These are phyloP conservation scores for Canariomyces notabilis DNA, from an alignment of 2,329 filamentous ascomycete species.

Conservation along the genomic window DNA sequence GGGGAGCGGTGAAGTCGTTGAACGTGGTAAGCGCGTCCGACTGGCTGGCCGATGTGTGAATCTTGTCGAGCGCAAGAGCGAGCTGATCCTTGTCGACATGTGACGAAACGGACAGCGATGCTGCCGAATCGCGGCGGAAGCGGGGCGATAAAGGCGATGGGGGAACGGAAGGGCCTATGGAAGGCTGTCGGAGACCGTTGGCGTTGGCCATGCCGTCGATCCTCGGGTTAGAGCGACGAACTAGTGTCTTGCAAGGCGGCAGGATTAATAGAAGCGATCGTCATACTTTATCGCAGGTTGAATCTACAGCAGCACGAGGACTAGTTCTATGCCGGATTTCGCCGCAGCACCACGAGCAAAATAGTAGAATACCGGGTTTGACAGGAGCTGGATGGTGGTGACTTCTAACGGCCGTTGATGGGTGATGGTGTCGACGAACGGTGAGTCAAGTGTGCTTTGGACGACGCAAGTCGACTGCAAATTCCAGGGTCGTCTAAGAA, in stretches of 20 bases:
- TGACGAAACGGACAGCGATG: constrained; percentile 43
- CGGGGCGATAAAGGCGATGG: constrained; percentile 15
- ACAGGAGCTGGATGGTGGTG: too few species aligned
- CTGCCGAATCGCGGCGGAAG: constrained; percentile 35
- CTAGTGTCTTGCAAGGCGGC: constrained; percentile 2
- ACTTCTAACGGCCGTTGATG: too few species aligned
- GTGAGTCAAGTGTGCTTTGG: too few species aligned
- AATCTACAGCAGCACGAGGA: neutral
- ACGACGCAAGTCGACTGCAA: too few species aligned
- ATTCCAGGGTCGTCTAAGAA: too few species aligned
- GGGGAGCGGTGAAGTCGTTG: constrained; percentile 78
- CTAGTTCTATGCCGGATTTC: neutral
- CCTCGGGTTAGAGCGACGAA: neutral
- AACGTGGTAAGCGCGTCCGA: constrained; percentile 84
- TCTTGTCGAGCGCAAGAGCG: constrained; percentile 74
- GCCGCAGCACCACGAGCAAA: constrained; percentile 1
- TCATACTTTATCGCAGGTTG: constrained; percentile 15
- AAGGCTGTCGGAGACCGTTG: constrained; percentile 12
- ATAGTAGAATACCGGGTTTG: too few species aligned
- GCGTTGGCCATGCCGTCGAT: constrained; percentile 17
- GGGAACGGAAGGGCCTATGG: constrained; percentile 16
- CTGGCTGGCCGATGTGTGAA: constrained; percentile 83
- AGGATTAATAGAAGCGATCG: constrained; percentile 2
- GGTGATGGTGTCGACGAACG: too few species aligned
- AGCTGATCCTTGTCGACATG: constrained; percentile 68